Conservation (phyloP, 106 monocot genomes). For the Alisma plantagoaquatica region DNA sequence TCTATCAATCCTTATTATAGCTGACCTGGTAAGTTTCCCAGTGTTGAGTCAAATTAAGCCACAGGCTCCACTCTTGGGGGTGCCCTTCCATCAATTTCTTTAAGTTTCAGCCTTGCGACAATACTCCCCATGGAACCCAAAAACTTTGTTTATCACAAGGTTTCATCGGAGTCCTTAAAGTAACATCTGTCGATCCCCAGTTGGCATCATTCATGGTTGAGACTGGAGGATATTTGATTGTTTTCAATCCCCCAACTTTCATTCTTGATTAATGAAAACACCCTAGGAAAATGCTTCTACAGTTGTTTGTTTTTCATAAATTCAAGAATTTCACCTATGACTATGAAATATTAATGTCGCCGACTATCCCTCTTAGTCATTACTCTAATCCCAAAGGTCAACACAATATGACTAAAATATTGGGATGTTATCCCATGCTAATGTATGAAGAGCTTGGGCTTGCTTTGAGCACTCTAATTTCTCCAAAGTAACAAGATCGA, state of each 20-base stretch:
- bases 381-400: not conserved
- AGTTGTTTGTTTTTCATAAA: slow-evolving; percentile 2
- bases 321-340: slow-evolving; percentile 1
- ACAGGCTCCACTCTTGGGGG: not conserved
- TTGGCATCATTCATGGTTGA: slow-evolving; percentile 55
- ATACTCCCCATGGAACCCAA: slow-evolving; percentile 9
- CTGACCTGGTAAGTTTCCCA: slow-evolving; percentile 31
- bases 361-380: slow-evolving; percentile 1
- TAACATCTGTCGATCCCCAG: slow-evolving; percentile 40
- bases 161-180: slow-evolving; percentile 1
- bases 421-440: not conserved
- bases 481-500: not conserved
- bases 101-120: slow-evolving; percentile 4
- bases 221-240: slow-evolving; percentile 58
- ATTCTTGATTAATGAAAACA: slow-evolving; percentile 76
- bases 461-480: not conserved
- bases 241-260: slow-evolving; percentile 76
- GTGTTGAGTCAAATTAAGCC: slow-evolving; percentile 24
- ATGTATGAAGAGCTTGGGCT: not conserved
- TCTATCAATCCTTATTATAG: slow-evolving; percentile 43
- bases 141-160: slow-evolving; percentile 12
- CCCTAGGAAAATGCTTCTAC: slow-evolving; percentile 37
- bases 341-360: slow-evolving; percentile 1
- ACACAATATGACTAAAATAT: not conserved
- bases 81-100: not conserved